Base-by-base conservation (phyloP, 73 alveolate genomes). In the Effrenium voratum region DNA sequence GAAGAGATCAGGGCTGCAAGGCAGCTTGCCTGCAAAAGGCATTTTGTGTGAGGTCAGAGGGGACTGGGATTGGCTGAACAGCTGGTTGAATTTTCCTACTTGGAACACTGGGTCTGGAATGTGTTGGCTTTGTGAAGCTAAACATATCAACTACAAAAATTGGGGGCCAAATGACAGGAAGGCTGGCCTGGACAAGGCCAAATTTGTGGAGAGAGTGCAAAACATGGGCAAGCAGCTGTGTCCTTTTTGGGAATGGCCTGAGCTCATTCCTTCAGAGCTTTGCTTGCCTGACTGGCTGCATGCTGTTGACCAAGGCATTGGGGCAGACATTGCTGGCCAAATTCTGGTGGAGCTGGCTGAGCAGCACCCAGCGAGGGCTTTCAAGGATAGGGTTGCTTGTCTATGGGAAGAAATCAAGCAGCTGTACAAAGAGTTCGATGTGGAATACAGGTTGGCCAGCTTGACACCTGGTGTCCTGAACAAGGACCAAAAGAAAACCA, bases 301-400 rank as follows among this genome's bases (percentile, higher is more conserved):
- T 47, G 73, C 91, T 46, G 91, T 81, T 28, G 91, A 79, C 68
- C 90, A 79, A 26, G 90, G 90, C 45, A 79, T 79, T 19, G 90
- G 45, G 4, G 90, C 90, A 3, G 90, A 79, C 66, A 79, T 76
- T 41, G 86, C 86, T 5, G 34, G 86, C n/a, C 59, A 46, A 28
- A 36, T 76, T 45, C 59, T 76, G 38, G 86, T 76, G 59, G 86
- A 76, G 38, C 40, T 76, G 55, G 86, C 86, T 41, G 13, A 41
- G 12, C 30, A 41, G 13, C 5, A 5, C 12, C 86, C 86, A 40
- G 86, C 41, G 3, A n/a, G 59, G 16, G 59, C 19, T 59, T n/a
- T 76, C 41, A 76, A 45, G 44, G 46, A 12, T 2, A 79, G 66
- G 30, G 90, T 79, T 24, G 90, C 90, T 28, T 22, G 34, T 34